Evolutionary conservation across 2,329 filamentous ascomycete genomes (phyloP).

Genomic region (Calonectria pseudoturangicola): DNA sequence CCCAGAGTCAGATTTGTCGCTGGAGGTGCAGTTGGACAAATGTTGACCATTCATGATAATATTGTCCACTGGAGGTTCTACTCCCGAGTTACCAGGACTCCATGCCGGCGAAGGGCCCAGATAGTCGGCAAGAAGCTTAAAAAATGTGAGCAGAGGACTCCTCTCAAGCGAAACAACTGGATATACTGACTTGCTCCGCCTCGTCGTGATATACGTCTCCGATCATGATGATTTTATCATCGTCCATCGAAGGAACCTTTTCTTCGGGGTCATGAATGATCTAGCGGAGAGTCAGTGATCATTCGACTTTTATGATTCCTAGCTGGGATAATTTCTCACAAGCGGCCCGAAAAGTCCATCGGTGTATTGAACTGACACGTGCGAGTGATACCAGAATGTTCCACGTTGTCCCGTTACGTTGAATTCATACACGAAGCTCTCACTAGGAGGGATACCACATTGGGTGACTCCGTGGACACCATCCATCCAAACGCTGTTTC

Average conservation of each 20-base stretch:
- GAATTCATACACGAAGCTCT: conserved; percentile 67
- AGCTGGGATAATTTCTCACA: conserved; percentile 57
- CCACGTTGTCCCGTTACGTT: conserved; percentile 35
- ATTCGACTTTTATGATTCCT: conserved; percentile 45
- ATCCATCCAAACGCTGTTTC: conserved; percentile 66
- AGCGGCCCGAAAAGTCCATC: conserved; percentile 67
- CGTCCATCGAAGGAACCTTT: conserved; percentile 58
- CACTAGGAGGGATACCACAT: conserved; percentile 77
- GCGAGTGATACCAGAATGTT: conserved; percentile 40
- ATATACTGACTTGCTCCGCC: conserved; percentile 55
- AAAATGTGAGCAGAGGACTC: background rate
- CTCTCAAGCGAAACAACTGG: background rate
- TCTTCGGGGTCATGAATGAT: conserved; percentile 62
- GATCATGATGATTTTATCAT: conserved; percentile 63
- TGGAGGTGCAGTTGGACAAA: conserved; percentile 58
- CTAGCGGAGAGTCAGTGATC: conserved; percentile 42
- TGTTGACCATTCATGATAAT: conserved; percentile 63
- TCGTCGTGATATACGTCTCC: conserved; percentile 62
- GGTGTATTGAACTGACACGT: conserved; percentile 67
- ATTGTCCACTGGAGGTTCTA: conserved; percentile 64
- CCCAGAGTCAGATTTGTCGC: background rate
- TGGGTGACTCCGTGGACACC: conserved; percentile 68
- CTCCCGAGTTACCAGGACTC: conserved; percentile 59
- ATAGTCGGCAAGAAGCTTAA: conserved; percentile 57
- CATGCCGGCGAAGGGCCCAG: conserved; percentile 57